Percentiles rank a stretch among this genome's conserved stretches.
Conservation (phyloP, 2,329 filamentous ascomycete genomes). For the Aspergillus sp. region DNA sequence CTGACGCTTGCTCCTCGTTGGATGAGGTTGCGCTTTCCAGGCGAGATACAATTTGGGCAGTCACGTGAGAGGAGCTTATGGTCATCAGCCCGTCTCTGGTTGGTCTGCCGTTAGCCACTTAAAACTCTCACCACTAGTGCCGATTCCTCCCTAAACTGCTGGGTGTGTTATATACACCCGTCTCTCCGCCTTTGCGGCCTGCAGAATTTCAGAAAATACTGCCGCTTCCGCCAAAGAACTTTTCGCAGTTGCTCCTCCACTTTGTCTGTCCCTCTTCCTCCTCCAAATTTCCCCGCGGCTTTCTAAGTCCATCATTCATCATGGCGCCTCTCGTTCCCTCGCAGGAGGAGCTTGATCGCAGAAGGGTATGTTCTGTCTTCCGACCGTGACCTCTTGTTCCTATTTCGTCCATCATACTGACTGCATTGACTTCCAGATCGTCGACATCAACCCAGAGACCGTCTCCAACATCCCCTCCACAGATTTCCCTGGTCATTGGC, state of each 20-base stretch:
- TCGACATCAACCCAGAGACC: constrained; percentile 86
- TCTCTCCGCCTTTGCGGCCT: constrained; percentile 28
- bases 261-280: constrained; percentile 22
- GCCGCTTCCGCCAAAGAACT: constrained; percentile 34
- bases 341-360: constrained; percentile 45
- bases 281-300: constrained; percentile 20
- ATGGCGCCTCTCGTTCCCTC: constrained; percentile 49
- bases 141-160: background rate
- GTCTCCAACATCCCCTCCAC: constrained; percentile 85
- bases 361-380: constrained; percentile 40
- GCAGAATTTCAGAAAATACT: constrained; percentile 26
- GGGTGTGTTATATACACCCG: constrained; percentile 21
- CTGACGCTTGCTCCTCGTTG: constrained; percentile 27
- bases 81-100: constrained; percentile 40
- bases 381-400: background rate
- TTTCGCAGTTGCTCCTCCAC: constrained; percentile 33
- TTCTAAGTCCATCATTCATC: constrained; percentile 18
- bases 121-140: constrained; percentile 16
- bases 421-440: constrained; percentile 58
- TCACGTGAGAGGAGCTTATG: constrained; percentile 38
- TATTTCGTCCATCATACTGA: constrained; percentile 17
- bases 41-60: constrained; percentile 34
- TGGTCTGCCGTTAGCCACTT: constrained; percentile 26
- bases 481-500: constrained; percentile 89
- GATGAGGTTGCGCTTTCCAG: constrained; percentile 28